phyloP scores from a whole-genome alignment of 768 basidiomycete genomes.

The Multifurca ochricompacta region DNA sequence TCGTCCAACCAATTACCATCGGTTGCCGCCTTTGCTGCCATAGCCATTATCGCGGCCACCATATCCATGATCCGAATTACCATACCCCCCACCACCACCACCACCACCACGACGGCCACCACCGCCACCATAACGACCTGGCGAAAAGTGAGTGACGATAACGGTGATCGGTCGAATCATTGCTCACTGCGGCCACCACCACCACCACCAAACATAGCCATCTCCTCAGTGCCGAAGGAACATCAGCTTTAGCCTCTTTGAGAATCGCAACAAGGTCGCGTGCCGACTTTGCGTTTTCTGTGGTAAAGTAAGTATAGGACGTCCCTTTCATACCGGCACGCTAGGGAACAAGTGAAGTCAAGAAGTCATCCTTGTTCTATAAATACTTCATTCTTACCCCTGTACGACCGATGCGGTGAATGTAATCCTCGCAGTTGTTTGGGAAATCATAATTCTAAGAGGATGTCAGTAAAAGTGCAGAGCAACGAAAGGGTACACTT shows the following conservation, averaged over 20 bases:
- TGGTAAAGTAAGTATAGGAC: constrained; percentile 94
- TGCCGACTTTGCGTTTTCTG: constrained; percentile 91
- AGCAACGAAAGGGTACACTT: constrained; percentile 30
- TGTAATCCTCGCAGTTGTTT: constrained; percentile 97
- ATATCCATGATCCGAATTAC: constrained; percentile 38
- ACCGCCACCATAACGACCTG: constrained; percentile 53
- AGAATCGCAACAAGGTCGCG: constrained; percentile 86
- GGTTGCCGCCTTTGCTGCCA: constrained; percentile 26
- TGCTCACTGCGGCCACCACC: constrained; percentile 64
- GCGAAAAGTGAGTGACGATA: constrained; percentile 6
- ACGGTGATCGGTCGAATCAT: background rate
- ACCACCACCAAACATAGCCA: constrained; percentile 81
- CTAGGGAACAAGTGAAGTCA: constrained; percentile 31
- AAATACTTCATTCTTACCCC: constrained; percentile 45
- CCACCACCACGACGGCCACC: constrained; percentile 42
- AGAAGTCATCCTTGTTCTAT: background rate
- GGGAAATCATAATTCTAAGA: constrained; percentile 93
- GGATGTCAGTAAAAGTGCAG: constrained; percentile 1
- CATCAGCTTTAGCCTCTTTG: constrained; percentile 74
- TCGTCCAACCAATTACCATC: constrained; percentile 25
- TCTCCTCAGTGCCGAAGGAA: constrained; percentile 92
- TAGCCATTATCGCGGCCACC: constrained; percentile 38
- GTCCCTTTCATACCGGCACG: constrained; percentile 89
- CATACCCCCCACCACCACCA: constrained; percentile 30
- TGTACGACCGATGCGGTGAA: constrained; percentile 97